Conservation (phyloP, 768 basidiomycete genomes). For the Pleurotus platypus region DNA sequence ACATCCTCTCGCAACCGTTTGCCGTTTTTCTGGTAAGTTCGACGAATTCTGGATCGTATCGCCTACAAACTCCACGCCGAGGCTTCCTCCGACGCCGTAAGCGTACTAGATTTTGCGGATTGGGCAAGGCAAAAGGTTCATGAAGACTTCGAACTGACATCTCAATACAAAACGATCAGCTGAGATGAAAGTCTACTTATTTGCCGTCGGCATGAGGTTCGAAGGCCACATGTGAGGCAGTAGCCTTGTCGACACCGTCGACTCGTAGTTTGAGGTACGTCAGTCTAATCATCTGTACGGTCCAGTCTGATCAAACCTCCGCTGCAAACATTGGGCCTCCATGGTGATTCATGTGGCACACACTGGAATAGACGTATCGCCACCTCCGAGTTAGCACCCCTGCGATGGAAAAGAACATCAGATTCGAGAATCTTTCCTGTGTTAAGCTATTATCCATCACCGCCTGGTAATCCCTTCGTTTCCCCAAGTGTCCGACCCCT, state of each 20-base stretch:
- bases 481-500: not conserved
- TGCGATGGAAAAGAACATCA: not conserved
- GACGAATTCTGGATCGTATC: not conserved
- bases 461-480: not conserved
- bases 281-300: too few relatives aligned
- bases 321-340: too few relatives aligned
- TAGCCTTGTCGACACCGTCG: not conserved
- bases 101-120: not conserved
- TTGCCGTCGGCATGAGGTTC: conserved; percentile 1
- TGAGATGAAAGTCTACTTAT: not conserved
- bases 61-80: not conserved
- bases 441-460: not conserved
- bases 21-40: not conserved
- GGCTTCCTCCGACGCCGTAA: not conserved
- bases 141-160: not conserved
- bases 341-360: too few relatives aligned
- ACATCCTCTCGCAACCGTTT: too few relatives aligned
- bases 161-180: not conserved
- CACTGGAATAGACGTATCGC: not conserved
- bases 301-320: too few relatives aligned
- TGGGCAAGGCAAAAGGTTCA: not conserved
- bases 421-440: not conserved
- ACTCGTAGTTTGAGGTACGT: too few relatives aligned
- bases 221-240: not conserved
- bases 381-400: not conserved